phyloP scores from a whole-genome alignment of 305 asterid genomes.

The Fraxinus platypoda region DNA sequence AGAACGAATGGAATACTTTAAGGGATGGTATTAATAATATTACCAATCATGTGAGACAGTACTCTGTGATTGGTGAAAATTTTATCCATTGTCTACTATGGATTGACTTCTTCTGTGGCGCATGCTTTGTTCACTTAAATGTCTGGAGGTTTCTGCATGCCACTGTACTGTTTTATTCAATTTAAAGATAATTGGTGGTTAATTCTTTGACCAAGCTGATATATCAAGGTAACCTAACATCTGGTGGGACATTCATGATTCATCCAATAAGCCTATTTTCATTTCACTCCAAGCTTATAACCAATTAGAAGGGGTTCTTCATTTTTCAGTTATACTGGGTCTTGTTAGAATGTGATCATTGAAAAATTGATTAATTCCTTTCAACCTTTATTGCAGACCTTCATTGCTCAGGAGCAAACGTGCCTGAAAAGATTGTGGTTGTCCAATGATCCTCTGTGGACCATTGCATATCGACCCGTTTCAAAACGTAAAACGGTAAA shows the following conservation, averaged over 20 bases:
- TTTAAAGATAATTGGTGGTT: slow-evolving; percentile 1
- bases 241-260: neutral
- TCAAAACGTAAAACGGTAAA: slow-evolving; percentile 43
- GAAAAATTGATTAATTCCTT: slow-evolving; percentile 17
- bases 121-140: neutral
- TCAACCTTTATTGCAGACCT: slow-evolving; percentile 56
- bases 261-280: neutral
- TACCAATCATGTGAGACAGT: neutral
- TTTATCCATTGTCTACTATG: neutral
- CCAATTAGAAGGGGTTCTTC: neutral
- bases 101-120: neutral
- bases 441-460: slow-evolving; percentile 62
- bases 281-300: slow-evolving; percentile 18
- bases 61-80: neutral
- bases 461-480: slow-evolving; percentile 57
- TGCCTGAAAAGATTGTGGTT: slow-evolving; percentile 81
- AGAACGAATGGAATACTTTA: neutral
- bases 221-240: neutral
- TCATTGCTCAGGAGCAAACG: slow-evolving; percentile 91
- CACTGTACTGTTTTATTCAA: neutral
- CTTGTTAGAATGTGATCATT: slow-evolving; percentile 9
- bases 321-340: slow-evolving; percentile 6
- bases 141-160: neutral
- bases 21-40: neutral
- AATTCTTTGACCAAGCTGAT: neutral